phyloP scores from a whole-genome alignment of 2,329 filamentous ascomycete species.

The Microcyclosporella mali region DNA sequence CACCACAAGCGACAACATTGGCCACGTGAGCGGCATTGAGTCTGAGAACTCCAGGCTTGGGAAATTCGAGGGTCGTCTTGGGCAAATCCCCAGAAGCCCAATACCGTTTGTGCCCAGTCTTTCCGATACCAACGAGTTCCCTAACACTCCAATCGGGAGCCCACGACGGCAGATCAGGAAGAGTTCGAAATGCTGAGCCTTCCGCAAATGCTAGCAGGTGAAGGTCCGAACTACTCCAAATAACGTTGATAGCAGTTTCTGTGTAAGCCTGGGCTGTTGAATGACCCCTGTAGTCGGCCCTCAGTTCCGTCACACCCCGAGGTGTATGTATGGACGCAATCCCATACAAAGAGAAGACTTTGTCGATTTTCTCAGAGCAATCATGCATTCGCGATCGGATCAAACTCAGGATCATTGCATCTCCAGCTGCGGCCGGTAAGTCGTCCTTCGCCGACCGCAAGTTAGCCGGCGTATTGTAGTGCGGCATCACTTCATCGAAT shows the following conservation, averaged over 20 bases:
- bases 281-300: neutral
- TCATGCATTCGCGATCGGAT: neutral
- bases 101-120: slow-evolving; percentile 3
- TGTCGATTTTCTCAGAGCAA: neutral
- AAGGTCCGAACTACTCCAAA: slow-evolving; percentile 1
- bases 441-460: neutral
- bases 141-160: neutral
- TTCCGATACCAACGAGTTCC: neutral
- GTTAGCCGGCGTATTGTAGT: neutral
- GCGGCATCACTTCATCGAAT: neutral
- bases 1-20: neutral
- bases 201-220: slow-evolving; percentile 4
- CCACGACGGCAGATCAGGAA: slow-evolving; percentile 2
- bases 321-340: neutral
- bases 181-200: neutral
- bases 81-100: neutral
- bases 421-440: neutral
- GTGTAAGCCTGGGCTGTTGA: neutral
- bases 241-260: neutral
- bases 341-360: slow-evolving; percentile 1
- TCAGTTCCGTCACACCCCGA: neutral
- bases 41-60: neutral
- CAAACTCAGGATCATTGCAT: neutral
- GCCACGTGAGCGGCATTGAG: neutral
- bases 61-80: neutral